These are phyloP conservation scores for Arthromyces matolae DNA, from an alignment of 768 basidiomycete genomes.

Conservation along the genomic window DNA sequence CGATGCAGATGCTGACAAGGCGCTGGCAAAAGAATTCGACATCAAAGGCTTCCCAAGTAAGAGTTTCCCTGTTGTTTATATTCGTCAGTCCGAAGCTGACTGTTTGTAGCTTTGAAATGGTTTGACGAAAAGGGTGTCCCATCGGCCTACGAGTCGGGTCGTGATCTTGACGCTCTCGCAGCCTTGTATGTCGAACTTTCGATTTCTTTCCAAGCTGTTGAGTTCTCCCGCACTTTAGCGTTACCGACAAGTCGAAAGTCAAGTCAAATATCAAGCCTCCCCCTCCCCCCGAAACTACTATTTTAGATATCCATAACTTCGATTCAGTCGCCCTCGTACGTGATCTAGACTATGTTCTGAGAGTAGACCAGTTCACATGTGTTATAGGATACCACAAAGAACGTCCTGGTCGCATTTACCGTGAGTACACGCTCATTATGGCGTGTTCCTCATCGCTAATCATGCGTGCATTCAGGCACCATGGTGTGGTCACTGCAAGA, in stretches of 20 bases:
- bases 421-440: constrained; percentile 33
- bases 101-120: constrained; percentile 80
- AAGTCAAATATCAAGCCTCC: constrained; percentile 89
- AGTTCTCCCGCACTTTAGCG: constrained; percentile 36
- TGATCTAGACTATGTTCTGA: neutral
- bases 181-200: constrained; percentile 58
- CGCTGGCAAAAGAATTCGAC: constrained; percentile 72
- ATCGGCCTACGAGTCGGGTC: constrained; percentile 70
- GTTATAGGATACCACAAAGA: constrained; percentile 60
- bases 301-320: constrained; percentile 72
- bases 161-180: constrained; percentile 76
- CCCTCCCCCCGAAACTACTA: constrained; percentile 63
- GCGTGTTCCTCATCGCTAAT: constrained; percentile 4
- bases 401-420: constrained; percentile 83
- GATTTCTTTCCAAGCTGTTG: neutral
- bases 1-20: constrained; percentile 84
- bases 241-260: constrained; percentile 70
- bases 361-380: neutral
- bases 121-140: constrained; percentile 68
- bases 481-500: constrained; percentile 97
- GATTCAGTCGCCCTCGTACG: constrained; percentile 67
- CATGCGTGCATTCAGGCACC: constrained; percentile 41
- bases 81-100: constrained; percentile 1
- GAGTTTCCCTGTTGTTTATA: constrained; percentile 27
- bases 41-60: constrained; percentile 85